Evolutionary conservation across 352 stramenopile species (phyloP).

Genomic region (Phytophthora citrophthora): DNA sequence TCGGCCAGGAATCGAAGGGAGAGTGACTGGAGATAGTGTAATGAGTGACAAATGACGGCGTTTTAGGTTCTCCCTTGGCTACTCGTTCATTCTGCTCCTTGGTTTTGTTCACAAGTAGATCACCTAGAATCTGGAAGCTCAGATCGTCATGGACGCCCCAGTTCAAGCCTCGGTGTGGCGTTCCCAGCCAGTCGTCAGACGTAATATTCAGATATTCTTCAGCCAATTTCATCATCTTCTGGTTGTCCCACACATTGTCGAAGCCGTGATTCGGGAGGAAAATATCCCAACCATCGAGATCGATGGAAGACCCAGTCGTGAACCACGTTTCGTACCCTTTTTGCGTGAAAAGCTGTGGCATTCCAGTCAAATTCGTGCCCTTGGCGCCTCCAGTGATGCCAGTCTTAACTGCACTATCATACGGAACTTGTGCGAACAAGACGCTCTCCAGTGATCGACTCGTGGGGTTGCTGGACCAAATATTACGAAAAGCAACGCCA

Average conservation of each 20-base stretch:
- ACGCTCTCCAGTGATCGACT: constrained; percentile 63
- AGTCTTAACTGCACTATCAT: constrained; percentile 42
- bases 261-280: constrained; percentile 60
- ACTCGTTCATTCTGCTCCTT: constrained; percentile 36
- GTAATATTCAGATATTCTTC: constrained; percentile 41
- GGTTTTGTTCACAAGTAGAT: constrained; percentile 55
- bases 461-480: constrained; percentile 65
- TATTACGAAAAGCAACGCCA: constrained; percentile 55
- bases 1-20: constrained; percentile 42
- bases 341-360: constrained; percentile 58
- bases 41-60: constrained; percentile 57
- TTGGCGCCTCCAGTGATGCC: constrained; percentile 38
- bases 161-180: constrained; percentile 20
- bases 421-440: constrained; percentile 57
- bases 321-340: constrained; percentile 61
- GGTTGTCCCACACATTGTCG: constrained; percentile 42
- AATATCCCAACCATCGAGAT: constrained; percentile 53
- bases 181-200: constrained; percentile 37
- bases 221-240: constrained; percentile 46
- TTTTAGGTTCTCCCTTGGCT: constrained; percentile 29
- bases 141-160: constrained; percentile 66
- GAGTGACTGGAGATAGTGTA: constrained; percentile 71
- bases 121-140: constrained; percentile 48
- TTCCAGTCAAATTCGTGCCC: constrained; percentile 35
- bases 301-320: constrained; percentile 45